Evolutionary conservation across 2,329 filamentous ascomycete species (phyloP).

Genomic region (Blastomyces percursus): DNA sequence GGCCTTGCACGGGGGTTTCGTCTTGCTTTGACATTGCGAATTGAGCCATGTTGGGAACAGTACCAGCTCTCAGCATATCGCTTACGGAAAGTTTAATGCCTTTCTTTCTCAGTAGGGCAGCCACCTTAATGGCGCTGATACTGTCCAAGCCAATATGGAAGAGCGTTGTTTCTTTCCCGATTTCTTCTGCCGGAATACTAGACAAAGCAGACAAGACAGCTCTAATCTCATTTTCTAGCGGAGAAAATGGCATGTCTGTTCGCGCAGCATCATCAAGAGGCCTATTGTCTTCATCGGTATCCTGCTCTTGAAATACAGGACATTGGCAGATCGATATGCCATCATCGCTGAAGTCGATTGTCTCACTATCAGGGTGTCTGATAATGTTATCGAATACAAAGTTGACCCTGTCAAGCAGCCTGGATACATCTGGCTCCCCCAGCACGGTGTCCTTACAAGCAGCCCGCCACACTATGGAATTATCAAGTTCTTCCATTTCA

Average conservation of each 20-base stretch:
- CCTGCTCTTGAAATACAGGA: conserved; percentile 5
- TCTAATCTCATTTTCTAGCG: conserved; percentile 33
- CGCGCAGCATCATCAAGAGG: neutral
- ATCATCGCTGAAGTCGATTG: conserved; percentile 44
- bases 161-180: conserved; percentile 53
- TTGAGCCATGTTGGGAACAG: conserved; percentile 52
- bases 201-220: conserved; percentile 47
- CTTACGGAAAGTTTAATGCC: conserved; percentile 56
- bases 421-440: conserved; percentile 35
- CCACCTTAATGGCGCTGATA: conserved; percentile 79
- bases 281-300: neutral
- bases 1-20: conserved; percentile 14
- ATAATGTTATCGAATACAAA: conserved; percentile 48
- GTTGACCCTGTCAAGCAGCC: conserved; percentile 51
- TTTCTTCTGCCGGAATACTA: conserved; percentile 45
- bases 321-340: conserved; percentile 49
- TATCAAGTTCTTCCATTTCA: conserved; percentile 57
- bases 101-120: conserved; percentile 55
- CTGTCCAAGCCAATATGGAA: conserved; percentile 86
- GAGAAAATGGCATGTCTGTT: conserved; percentile 19
- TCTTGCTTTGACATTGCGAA: conserved; percentile 19
- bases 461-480: conserved; percentile 55
- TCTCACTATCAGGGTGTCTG: conserved; percentile 35
- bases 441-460: conserved; percentile 54
- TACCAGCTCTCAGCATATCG: conserved; percentile 57